A percentile compares a stretch with the other conserved stretches of the same genome.
Conservation (phyloP, 345 rosid species). For the Euclidium syriacum region DNA sequence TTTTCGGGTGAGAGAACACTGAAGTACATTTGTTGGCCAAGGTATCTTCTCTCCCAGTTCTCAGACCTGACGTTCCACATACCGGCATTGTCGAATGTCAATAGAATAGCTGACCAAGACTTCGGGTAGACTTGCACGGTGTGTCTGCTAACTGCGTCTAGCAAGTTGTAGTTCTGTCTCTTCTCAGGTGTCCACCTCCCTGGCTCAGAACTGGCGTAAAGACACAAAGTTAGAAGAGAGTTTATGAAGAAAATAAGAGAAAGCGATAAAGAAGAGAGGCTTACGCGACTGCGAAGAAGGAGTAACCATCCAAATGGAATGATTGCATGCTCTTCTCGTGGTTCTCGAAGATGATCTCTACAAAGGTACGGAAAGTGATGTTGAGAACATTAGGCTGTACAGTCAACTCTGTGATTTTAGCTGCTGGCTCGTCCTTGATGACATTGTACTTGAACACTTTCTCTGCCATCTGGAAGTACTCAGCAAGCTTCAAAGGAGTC, state of each 20-base stretch:
- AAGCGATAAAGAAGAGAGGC: neutral
- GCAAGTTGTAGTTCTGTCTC: conserved; percentile 66
- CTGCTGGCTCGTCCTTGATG: conserved; percentile 39
- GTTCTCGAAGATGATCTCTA: conserved; percentile 76
- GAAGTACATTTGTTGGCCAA: conserved; percentile 64
- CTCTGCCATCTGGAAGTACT: conserved; percentile 40
- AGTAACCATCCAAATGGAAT: conserved; percentile 56
- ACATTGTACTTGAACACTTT: conserved; percentile 52
- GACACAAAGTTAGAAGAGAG: neutral
- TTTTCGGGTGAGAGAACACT: conserved; percentile 59
- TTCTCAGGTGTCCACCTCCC: conserved; percentile 70
- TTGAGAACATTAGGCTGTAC: conserved; percentile 45
- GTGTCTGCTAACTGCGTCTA: conserved; percentile 80
- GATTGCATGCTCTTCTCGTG: conserved; percentile 58
- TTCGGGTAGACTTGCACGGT: conserved; percentile 76
- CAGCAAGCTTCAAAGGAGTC: conserved; percentile 60
- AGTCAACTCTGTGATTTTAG: conserved; percentile 9
- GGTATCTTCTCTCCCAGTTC: conserved; percentile 49
- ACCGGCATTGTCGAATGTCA: conserved; percentile 79
- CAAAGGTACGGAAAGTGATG: conserved; percentile 58
- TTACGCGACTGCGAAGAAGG: conserved; percentile 81
- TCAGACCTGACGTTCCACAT: conserved; percentile 90
- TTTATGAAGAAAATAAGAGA: neutral
- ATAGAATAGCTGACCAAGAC: conserved; percentile 70
- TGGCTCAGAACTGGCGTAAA: conserved; percentile 48